Evolutionary conservation across 163 green algal genomes (phyloP).

Genomic region (Smithsoniella earleae): DNA sequence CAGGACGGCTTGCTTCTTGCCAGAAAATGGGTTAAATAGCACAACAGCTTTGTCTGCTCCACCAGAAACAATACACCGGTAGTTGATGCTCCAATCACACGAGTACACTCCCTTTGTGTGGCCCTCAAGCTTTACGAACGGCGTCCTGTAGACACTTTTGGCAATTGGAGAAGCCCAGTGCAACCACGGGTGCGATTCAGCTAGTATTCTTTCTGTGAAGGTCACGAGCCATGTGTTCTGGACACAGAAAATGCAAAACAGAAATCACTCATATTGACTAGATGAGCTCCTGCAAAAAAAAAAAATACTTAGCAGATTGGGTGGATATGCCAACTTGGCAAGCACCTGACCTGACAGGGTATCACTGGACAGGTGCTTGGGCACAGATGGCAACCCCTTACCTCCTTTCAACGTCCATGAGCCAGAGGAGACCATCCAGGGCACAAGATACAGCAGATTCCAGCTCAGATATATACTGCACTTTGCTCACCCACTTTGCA

Average conservation of each 20-base stretch:
- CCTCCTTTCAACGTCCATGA: slow-evolving; percentile 35
- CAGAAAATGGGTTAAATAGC: slow-evolving; percentile 66
- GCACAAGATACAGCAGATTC: slow-evolving; percentile 11
- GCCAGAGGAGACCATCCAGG: slow-evolving; percentile 14
- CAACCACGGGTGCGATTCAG: too few relatives aligned
- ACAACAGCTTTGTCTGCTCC: slow-evolving; percentile 42
- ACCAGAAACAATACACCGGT: slow-evolving; percentile 54
- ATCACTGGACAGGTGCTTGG: too few relatives aligned
- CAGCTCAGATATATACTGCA: slow-evolving; percentile 28
- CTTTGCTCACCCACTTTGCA: slow-evolving; percentile 26
- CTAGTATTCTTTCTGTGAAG: too few relatives aligned
- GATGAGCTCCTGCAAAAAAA: too few relatives aligned
- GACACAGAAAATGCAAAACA: too few relatives aligned
- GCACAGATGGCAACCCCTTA: too few relatives aligned
- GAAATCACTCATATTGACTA: too few relatives aligned
- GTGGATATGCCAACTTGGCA: too few relatives aligned
- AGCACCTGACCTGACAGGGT: too few relatives aligned
- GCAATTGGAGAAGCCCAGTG: too few relatives aligned
- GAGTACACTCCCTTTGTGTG: slow-evolving; percentile 46
- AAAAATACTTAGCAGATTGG: too few relatives aligned
- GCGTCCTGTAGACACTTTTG: slow-evolving; percentile 19
- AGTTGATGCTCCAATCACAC: slow-evolving; percentile 46
- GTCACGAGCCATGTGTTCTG: too few relatives aligned
- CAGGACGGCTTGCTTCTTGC: slow-evolving; percentile 49
- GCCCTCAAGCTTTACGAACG: slow-evolving; percentile 33